Evolutionary conservation across 768 basidiomycete species (phyloP), one percentile per base, ranked within the genome.

Genomic region (Solioccasus polychromus): DNA sequence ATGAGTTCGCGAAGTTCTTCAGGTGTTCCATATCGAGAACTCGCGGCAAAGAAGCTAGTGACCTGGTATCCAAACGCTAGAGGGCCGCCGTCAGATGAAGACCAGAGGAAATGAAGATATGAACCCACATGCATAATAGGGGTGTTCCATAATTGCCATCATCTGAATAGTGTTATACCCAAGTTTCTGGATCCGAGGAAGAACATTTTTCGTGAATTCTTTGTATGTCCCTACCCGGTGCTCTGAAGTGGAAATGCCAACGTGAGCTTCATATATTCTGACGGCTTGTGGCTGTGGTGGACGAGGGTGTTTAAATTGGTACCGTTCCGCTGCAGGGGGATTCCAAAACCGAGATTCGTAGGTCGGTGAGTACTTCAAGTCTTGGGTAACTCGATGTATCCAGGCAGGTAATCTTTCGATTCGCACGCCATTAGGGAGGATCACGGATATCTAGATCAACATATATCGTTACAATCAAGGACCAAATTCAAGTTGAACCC

Each of bases 311-410:
- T 92, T 95, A 72, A 95, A 95, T 23, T 73, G 71, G 71, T 97
- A 96, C 38, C 61, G 71, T 52, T 89, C 71, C 20, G 75, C 69
- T 31, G 71, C 59, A 17, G 91, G 84, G 2, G 96, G 96, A 64
- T 98, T 97, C 96, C 96, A 99, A 69, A 99, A 96, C n/a, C 91
- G 83, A 17, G 92, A 90, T 50, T 99, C 96, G 65, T 95, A 99
- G 6, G 89, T 78, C 12, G 92, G 89, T 15, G 96, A 98, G 34
- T 91, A 80, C 38, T 69, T 63, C 46, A 98, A 71, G 63, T 99
- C 92, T 64, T 99, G 96, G 5, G 95, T 97, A 50, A 98, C 95
- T 50, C 95, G 89, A 45, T 69, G 83, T 58, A 92, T 93, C 96
- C 95, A 99, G 4, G 88, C 83, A 4, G 96, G 95, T 31, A 98